Base-by-base conservation (phyloP, 352 stramenopile species). In the Phytophthora hybrid region DNA sequence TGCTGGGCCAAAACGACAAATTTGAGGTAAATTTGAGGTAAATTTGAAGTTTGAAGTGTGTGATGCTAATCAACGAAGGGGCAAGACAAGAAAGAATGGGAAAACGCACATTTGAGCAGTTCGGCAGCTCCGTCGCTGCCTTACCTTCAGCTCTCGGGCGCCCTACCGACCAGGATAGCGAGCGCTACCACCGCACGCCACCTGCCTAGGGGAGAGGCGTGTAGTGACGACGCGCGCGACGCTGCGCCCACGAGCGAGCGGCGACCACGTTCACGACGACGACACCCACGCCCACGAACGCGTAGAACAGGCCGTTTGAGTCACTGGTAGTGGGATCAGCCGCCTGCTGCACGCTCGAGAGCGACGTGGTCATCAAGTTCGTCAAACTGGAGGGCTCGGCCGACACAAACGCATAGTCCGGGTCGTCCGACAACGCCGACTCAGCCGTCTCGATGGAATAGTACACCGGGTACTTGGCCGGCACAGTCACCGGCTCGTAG, bases 171-270 rank as follows among this genome's bases (percentile, higher is more conserved):
- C 41, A 18, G 16, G 16, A 49, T 14, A 44, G 34, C 34, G 34
- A 44, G 34, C 34, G 11, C 13, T 8, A 13, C 41, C 41, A 4
- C 41, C n/a, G 41, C 14, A n/a, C 41, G 18, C 14, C 18, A 21
- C 14, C 37, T 57, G 58, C 44, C 47, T 85, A 91, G 5, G 84
- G 62, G 2, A 91, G 80, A 63, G 46, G 81, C 53, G 59, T 81
- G 83, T 91, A 91, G 70, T 88, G 80, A 62, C 81, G 76, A 75
- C 81, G 83, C 65, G 74, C 69, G 52, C 76, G 80, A 63, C 77
- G 80, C 73, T 81, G 72, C 63, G 81, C 69, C 78, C 78, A 83
- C 51, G 73, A 80, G 55, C 83, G 81, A 32, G 74, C 79, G 49
- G 75, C 75, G 58, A 85, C 77, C 23, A 85, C 79, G 18, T 80